These are phyloP conservation scores for Bolboschoenoplectus hybrid DNA, from an alignment of 202 grass and related monocot genomes.

Conservation along the genomic window DNA sequence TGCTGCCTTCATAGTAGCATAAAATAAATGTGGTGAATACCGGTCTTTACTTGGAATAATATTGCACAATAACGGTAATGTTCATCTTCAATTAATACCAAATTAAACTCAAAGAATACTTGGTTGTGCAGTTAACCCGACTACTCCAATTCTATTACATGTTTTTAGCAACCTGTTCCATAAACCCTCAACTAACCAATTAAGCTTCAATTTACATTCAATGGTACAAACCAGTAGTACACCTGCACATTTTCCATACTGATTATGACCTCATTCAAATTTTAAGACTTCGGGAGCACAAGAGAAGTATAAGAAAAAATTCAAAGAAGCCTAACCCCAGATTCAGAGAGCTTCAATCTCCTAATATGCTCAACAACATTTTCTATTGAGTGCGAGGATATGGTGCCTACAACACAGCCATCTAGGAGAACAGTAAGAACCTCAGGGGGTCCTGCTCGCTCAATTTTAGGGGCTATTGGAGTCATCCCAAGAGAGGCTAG, in stretches of 20 bases:
- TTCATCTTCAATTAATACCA: neutral
- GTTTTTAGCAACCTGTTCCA: conserved; percentile 17
- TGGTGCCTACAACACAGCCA: conserved; percentile 87
- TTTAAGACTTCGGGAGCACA: neutral
- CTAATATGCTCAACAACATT: conserved; percentile 72
- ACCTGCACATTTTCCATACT: neutral
- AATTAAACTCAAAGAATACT: neutral
- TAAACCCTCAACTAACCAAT: conserved; percentile 21
- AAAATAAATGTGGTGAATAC: conserved; percentile 10
- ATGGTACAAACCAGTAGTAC: neutral
- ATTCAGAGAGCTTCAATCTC: conserved; percentile 65
- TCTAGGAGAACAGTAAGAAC: conserved; percentile 81
- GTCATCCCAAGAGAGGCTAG: conserved; percentile 80
- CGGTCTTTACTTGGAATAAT: neutral
- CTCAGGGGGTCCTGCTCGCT: conserved; percentile 78
- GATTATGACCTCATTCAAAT: conserved; percentile 10
- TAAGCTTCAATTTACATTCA: neutral
- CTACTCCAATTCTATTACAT: neutral
- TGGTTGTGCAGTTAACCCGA: neutral
- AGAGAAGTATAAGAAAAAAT: conserved; percentile 34
- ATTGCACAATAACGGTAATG: neutral
- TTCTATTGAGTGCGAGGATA: conserved; percentile 60
- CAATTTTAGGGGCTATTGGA: conserved; percentile 68
- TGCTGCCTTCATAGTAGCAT: neutral
- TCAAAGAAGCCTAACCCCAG: conserved; percentile 56